Percentiles rank a stretch among this genome's conserved stretches.
These are phyloP conservation scores for Aurantiochytrium sp. DNA, from an alignment of 108 stramenopile species.

Conservation along the genomic window DNA sequence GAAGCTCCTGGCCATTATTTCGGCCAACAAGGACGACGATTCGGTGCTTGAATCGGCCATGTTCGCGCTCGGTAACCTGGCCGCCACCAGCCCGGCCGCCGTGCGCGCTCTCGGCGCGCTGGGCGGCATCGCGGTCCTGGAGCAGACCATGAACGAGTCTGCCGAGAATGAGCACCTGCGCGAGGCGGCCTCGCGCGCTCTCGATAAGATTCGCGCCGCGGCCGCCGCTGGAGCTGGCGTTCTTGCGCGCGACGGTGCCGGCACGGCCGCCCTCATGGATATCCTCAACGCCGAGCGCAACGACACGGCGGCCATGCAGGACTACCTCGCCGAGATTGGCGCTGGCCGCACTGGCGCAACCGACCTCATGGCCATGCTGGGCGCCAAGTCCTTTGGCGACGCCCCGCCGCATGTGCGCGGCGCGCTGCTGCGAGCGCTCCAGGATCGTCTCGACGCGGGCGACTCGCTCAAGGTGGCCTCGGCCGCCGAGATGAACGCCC, in stretches of 20 bases:
- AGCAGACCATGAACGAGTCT: constrained; percentile 22
- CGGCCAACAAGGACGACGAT: neutral
- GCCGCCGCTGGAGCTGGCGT: neutral
- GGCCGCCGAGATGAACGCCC: neutral
- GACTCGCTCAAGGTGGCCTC: neutral
- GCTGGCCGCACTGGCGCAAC: neutral
- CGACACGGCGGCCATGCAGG: neutral
- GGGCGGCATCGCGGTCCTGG: constrained; percentile 1
- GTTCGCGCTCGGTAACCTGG: constrained; percentile 13
- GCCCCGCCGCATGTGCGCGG: neutral
- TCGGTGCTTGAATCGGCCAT: constrained; percentile 6
- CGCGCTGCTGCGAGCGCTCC: neutral
- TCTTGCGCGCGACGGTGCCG: neutral
- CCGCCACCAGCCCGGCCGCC: neutral
- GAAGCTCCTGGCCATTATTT: constrained; percentile 25
- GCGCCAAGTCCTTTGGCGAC: neutral
- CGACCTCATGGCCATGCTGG: constrained; percentile 1
- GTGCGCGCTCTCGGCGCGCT: neutral
- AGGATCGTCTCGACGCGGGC: neutral
- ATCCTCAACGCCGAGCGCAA: neutral
- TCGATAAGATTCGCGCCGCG: neutral
- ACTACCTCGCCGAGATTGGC: neutral
- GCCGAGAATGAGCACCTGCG: neutral
- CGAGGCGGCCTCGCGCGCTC: neutral
- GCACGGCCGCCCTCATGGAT: neutral